Base-by-base conservation (phyloP, 495 filamentous ascomycete species). In the Lasiosphaeris hirsuta region DNA sequence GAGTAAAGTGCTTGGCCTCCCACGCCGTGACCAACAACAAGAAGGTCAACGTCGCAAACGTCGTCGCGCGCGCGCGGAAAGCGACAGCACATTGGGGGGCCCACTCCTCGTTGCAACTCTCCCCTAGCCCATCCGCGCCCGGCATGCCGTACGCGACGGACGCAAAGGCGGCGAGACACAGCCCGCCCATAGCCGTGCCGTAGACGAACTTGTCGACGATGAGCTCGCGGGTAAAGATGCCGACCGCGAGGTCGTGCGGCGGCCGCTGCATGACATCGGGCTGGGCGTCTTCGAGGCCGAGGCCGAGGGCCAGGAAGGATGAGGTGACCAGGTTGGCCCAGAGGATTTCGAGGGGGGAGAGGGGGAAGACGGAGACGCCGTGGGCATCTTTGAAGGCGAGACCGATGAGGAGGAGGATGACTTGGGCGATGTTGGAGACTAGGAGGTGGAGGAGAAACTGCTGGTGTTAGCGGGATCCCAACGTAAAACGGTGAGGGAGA, bases 291-390 rank as follows among this genome's bases (percentile, higher is more conserved):
- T 90, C 88, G 17, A 87, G 81, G 6, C 88, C 88, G 11, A 92
- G 81, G 15, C 88, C 88, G 57, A 92, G 82, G 51, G 87, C 88
- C 2, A 88, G 82, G 64, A 92, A 84, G 2, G 83, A 86, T 8
- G 86, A 90, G 1, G 88, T 90, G 36, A 89, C 71, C 68, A 90
- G 82, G 69, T 89, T 91, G 56, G 88, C 84, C 87, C 87, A 90
- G 37, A 91, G 75, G 57, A 90, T 88, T 52, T 90, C 82, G 4
- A 91, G 75, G 7, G 88, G 87, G 0, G 85, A 83, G 18, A 91
- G 72, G 1, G 88, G 88, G 61, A 90, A 92, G n/a, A 92, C 85
- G 4, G 87, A 90, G 39, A 85, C 75, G 7, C 78, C 79, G 4
- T 74, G 64, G 0, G 64, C 36, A 66, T 92, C 88, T 63, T 90